Base-by-base conservation (phyloP, 2,329 filamentous ascomycete species). In the Chalaropsis thielavioides region DNA sequence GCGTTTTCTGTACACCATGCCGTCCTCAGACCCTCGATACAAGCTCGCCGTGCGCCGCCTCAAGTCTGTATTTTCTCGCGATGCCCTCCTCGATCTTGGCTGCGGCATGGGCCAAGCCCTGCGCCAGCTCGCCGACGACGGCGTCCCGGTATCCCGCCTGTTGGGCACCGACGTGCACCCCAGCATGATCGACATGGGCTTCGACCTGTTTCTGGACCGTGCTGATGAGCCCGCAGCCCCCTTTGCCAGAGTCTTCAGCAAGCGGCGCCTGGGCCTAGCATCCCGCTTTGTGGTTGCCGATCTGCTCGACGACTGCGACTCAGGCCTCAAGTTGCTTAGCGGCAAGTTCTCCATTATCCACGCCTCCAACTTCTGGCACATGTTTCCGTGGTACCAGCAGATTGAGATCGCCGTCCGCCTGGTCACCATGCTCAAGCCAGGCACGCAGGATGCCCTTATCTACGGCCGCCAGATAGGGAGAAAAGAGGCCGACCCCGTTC, bases 141-240 rank as follows among this genome's bases (percentile, higher is more conserved):
- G 81, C 22, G 80, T 80, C 7, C 72, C 77, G 27, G 73, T 76
- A 4, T 71, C 74, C 17, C 76, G 78, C 58, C 71, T 84, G n/a
- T 78, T 78, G 66, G 81, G 79, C 19, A 74, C 75, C 2, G 81
- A 83, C 67, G 68, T 81, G 2, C 75, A 79, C 54, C 69, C 75
- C 22, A 74, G 73, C n/a, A 81, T 84, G 68, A 75, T 84, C 63
- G 76, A 82, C 11, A 72, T 82, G n/a, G 83, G 83, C 35, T 84
- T 85, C 71, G 82, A 86, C 64, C 75, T 89, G 22, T 89, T 88
- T 73, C 77, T 78, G 58, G 86, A 87, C 67, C 66, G 68, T 19
- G 69, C 68, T 17, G 68, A 67, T 6, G 68, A 71, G 7, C 64
- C 63, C 1, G 68, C 64, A 0, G 13, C 41, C 56, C 11, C 56